These are phyloP conservation scores for Talaromyces sp. DNA, from an alignment of 2,329 filamentous ascomycete species.

Conservation along the genomic window DNA sequence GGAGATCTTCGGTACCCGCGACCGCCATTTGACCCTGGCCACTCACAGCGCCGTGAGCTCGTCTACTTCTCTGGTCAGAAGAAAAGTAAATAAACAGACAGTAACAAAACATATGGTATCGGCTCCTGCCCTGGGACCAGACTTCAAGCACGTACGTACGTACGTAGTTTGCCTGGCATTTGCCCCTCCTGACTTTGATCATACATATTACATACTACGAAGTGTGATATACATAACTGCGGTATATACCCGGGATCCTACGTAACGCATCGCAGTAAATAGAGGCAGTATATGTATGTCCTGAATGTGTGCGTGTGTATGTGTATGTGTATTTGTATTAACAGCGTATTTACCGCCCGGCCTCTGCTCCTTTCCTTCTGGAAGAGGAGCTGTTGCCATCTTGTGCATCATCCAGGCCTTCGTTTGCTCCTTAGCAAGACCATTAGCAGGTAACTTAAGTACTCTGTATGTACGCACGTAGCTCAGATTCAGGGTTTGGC, in stretches of 20 bases:
- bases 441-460: not conserved
- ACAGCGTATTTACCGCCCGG: not conserved
- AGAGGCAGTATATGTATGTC: not conserved
- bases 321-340: not conserved
- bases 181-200: not conserved
- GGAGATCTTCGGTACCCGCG: conserved; percentile 19
- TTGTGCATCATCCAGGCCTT: not conserved
- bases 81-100: not conserved
- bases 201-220: not conserved
- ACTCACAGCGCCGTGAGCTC: not conserved
- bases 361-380: conserved; percentile 1
- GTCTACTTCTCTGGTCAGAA: not conserved
- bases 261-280: not conserved
- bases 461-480: not conserved
- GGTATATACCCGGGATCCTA: too few species aligned
- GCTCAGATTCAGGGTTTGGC: not conserved
- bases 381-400: not conserved
- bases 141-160: not conserved
- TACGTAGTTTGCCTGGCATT: not conserved
- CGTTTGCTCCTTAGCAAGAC: not conserved
- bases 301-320: not conserved
- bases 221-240: too few species aligned
- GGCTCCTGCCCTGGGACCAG: not conserved
- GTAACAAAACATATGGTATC: not conserved
- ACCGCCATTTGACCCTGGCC: conserved; percentile 22